Evolutionary conservation across 768 basidiomycete genomes (phyloP).

Genomic region (Serendipita indica): DNA sequence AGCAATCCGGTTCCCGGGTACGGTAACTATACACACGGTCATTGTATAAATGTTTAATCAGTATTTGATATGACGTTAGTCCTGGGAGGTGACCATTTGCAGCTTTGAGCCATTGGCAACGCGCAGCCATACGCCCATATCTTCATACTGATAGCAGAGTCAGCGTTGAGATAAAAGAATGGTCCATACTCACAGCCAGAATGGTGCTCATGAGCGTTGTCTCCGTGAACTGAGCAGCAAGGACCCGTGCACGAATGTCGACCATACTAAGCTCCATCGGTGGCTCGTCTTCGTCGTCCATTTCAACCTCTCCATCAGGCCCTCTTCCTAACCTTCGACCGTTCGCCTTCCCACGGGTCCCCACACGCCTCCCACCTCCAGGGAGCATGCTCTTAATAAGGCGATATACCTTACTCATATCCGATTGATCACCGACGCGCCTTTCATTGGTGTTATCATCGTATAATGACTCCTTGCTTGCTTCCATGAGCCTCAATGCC

Average conservation of each 20-base stretch:
- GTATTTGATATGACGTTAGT: too few relatives aligned
- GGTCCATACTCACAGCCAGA: conserved; percentile 39
- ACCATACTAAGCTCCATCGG: conserved; percentile 64
- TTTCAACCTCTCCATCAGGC: conserved; percentile 48
- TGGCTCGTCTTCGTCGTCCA: conserved; percentile 44
- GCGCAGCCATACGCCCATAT: conserved; percentile 62
- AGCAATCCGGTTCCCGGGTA: too few relatives aligned
- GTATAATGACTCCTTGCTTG: conserved; percentile 79
- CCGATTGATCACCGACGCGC: conserved; percentile 58
- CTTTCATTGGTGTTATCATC: conserved; percentile 59
- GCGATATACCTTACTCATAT: conserved; percentile 72
- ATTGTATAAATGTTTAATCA: too few relatives aligned
- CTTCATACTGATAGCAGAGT: conserved; percentile 54
- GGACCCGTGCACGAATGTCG: conserved; percentile 73
- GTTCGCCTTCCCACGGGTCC: conserved; percentile 24
- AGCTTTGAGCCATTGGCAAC: conserved; percentile 76
- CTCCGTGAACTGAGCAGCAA: conserved; percentile 83
- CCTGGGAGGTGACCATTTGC: conserved; percentile 17
- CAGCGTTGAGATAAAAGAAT: conserved; percentile 13
- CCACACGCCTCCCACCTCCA: conserved; percentile 21
- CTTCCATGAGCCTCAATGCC: conserved; percentile 91
- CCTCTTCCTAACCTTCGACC: conserved; percentile 43
- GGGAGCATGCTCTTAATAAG: conserved; percentile 76
- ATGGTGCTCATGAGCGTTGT: conserved; percentile 79
- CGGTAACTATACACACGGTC: too few relatives aligned